Evolutionary conservation across 257 asterid species (phyloP), one percentile per base, ranked within the genome.

Genomic region (Fraxinus pennsylvanica): DNA sequence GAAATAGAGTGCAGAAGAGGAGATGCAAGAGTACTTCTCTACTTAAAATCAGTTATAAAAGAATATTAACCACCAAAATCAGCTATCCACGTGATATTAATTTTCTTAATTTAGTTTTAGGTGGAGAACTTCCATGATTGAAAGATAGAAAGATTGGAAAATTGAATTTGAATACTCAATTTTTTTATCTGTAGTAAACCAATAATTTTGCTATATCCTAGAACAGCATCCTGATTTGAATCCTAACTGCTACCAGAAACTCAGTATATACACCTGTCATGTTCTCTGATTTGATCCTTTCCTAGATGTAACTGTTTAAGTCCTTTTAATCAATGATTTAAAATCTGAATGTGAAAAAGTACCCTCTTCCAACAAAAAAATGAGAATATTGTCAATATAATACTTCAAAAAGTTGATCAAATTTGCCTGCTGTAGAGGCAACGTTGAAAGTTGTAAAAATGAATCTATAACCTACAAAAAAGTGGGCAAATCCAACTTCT

Each of bases 21-120:
- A 63, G 33, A 27, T 8, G 3, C 9, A 27, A 25, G 9, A 9
- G 17, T 3, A 17, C 65, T 54, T 50, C 72, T 73, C 61, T 30
- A 68, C 54, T 80, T 71, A n/a, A 33, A 63, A 47, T 21, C 66
- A 83, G 33, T 66, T 47, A 6, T 17, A 54, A 17, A 50, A 32
- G 83, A 52, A 22, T 63, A 76, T 54, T 72, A 80, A 32, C 41
- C 66, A 19, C 35, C 14, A 43, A 73, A 72, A 35, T 15, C 67
- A 33, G 33, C 45, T 36, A 67, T 36, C 63, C 63, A 14, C 10
- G 4, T 52, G 19, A 39, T 21, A 52, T 67, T 65, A 9, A 21
- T 45, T 45, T 1, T 54, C 9, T 54, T 54, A 15, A 14, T 54
- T 54, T 15, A 54, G 63, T 54, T 54, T 5, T 54, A 54, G 21